phyloP scores from a whole-genome alignment of 257 asterid species.

The Coffea eugenioides region DNA sequence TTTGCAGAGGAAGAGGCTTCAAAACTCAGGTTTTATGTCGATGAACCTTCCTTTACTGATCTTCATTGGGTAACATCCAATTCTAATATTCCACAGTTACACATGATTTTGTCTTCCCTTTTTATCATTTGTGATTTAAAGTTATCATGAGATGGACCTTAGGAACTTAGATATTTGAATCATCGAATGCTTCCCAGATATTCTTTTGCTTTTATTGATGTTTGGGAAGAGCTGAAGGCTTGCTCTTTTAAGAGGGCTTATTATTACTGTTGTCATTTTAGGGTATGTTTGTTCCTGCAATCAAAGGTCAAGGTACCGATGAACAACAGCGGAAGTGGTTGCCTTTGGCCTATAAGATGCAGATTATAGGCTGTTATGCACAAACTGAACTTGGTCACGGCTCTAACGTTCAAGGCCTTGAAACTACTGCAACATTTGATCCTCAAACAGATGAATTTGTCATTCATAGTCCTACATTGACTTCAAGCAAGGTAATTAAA shows the following conservation, averaged over 20 bases:
- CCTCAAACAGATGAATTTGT: slow-evolving; percentile 86
- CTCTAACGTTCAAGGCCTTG: slow-evolving; percentile 97
- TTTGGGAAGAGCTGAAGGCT: neutral
- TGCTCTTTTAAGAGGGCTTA: slow-evolving; percentile 17
- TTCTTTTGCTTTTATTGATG: too few relatives aligned
- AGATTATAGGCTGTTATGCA: slow-evolving; percentile 98
- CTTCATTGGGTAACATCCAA: slow-evolving; percentile 85
- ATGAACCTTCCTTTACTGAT: slow-evolving; percentile 93
- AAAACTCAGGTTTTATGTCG: slow-evolving; percentile 65
- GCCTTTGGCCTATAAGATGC: slow-evolving; percentile 91
- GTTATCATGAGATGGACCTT: neutral
- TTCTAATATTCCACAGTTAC: neutral
- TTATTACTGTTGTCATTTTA: slow-evolving; percentile 28
- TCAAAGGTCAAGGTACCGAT: slow-evolving; percentile 94
- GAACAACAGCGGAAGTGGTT: slow-evolving; percentile 91
- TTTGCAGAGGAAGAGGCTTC: slow-evolving; percentile 87
- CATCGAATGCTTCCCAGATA: too few relatives aligned
- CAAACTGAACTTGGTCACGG: slow-evolving; percentile 99
- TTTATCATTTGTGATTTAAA: neutral
- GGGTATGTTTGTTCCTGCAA: slow-evolving; percentile 97
- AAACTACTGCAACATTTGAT: slow-evolving; percentile 97
- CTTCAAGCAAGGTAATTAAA: slow-evolving; percentile 88
- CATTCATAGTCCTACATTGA: slow-evolving; percentile 92
- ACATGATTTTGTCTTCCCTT: neutral
- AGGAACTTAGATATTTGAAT: neutral